Evolutionary conservation across 371 early-diverging fungal species (phyloP).

Genomic region (Haplosporangium sp.): DNA sequence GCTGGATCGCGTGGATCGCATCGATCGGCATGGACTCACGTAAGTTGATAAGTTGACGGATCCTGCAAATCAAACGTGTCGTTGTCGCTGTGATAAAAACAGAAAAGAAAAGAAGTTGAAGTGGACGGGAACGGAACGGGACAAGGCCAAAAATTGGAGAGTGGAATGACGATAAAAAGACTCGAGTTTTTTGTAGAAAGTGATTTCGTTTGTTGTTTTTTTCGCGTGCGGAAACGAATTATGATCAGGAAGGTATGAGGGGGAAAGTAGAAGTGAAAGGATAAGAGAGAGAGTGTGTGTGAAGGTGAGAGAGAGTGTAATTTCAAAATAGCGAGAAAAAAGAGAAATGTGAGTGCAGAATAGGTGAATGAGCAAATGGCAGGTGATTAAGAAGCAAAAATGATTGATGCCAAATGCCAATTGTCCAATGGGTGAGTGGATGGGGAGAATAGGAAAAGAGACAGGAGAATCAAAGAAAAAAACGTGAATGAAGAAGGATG

Average conservation of each 20-base stretch:
- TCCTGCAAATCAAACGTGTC: too few relatives aligned
- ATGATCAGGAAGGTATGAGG: neutral
- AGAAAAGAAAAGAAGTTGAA: neutral
- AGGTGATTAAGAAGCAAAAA: too few relatives aligned
- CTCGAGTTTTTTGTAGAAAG: neutral
- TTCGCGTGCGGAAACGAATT: neutral
- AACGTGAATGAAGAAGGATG: neutral
- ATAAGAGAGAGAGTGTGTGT: neutral
- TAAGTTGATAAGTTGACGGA: too few relatives aligned
- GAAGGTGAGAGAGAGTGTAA: neutral
- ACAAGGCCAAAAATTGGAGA: too few relatives aligned
- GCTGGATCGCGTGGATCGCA: too few relatives aligned
- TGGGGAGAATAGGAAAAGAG: too few relatives aligned
- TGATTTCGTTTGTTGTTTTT: neutral
- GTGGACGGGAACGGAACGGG: neutral
- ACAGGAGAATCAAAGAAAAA: neutral
- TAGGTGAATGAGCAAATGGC: neutral
- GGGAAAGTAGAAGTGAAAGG: neutral
- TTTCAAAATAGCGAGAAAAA: neutral
- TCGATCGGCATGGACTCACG: too few relatives aligned
- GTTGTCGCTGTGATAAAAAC: too few relatives aligned
- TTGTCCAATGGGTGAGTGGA: too few relatives aligned
- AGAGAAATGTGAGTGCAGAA: neutral
- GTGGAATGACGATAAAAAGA: neutral
- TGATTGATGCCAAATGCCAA: too few relatives aligned